Conservation (phyloP, 129 eudicot species). For the Oenanthe sinensis region DNA sequence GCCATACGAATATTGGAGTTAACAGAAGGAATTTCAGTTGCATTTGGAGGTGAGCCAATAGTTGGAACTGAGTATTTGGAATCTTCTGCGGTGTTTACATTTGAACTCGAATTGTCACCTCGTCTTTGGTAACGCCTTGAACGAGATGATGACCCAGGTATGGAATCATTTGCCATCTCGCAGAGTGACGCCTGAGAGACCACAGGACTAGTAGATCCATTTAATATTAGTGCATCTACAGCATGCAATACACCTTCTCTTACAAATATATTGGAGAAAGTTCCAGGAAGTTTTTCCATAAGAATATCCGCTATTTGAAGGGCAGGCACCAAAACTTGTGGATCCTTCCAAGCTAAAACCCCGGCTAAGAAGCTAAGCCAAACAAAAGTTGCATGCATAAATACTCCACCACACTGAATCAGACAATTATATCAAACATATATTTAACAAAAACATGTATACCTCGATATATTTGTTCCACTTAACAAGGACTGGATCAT, state of each 20-base stretch:
- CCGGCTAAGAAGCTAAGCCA: slow-evolving; percentile 79
- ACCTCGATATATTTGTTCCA: slow-evolving; percentile 81
- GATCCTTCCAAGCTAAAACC: slow-evolving; percentile 84
- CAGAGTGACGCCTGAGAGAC: slow-evolving; percentile 38
- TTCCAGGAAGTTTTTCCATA: slow-evolving; percentile 91
- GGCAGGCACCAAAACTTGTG: slow-evolving; percentile 82
- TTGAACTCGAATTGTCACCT: slow-evolving; percentile 39
- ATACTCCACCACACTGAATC: not conserved
- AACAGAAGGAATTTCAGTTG: slow-evolving; percentile 47
- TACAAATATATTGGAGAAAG: slow-evolving; percentile 85
- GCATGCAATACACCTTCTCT: slow-evolving; percentile 99
- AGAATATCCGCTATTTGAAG: slow-evolving; percentile 89
- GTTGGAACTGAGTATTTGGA: slow-evolving; percentile 34
- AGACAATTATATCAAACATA: slow-evolving; percentile 6
- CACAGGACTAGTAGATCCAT: slow-evolving; percentile 36
- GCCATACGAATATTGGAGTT: slow-evolving; percentile 63
- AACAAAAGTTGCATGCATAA: slow-evolving; percentile 9
- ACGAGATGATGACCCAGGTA: slow-evolving; percentile 73
- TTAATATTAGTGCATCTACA: slow-evolving; percentile 54
- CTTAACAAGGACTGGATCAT: slow-evolving; percentile 69
- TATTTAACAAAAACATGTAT: not conserved
- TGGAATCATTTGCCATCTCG: slow-evolving; percentile 78
- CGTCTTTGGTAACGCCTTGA: slow-evolving; percentile 83
- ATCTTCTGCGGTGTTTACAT: slow-evolving; percentile 59
- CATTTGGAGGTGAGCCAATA: slow-evolving; percentile 49